phyloP scores from a whole-genome alignment of 345 rosid species.

The Psidium friedrichsthalianum region DNA sequence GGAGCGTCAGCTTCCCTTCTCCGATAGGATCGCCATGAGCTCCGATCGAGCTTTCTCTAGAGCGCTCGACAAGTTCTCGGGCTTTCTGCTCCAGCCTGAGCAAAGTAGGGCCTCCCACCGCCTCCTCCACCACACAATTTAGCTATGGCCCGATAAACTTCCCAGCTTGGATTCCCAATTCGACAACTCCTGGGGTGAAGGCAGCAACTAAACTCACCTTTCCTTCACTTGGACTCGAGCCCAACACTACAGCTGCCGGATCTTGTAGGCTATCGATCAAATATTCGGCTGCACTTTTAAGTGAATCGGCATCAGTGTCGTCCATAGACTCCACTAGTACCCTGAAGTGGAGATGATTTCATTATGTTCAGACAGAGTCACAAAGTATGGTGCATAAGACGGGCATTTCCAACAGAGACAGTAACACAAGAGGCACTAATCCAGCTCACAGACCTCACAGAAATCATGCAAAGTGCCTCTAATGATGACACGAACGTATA shows the following conservation, averaged over 20 bases:
- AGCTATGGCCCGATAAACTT: conserved; percentile 73
- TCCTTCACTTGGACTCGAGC: conserved; percentile 76
- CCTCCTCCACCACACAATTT: conserved; percentile 93
- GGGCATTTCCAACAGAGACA: background rate
- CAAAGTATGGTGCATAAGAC: background rate
- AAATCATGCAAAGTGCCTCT: background rate
- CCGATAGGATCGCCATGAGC: conserved; percentile 39
- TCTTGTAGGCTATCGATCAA: conserved; percentile 55
- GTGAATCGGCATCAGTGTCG: conserved; percentile 71
- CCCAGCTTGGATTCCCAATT: conserved; percentile 80
- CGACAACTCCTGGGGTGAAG: conserved; percentile 58
- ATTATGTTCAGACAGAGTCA: background rate
- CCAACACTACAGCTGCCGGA: conserved; percentile 72
- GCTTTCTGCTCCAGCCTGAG: conserved; percentile 93
- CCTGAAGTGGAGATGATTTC: conserved; percentile 20
- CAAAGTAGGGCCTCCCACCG: conserved; percentile 86
- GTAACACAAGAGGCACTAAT: background rate
- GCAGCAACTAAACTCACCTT: conserved; percentile 94
- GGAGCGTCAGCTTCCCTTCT: conserved; percentile 25
- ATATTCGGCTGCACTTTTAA: conserved; percentile 77
- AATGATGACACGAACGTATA: background rate
- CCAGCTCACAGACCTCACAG: background rate
- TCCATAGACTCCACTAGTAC: conserved; percentile 80
- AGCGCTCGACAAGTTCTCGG: conserved; percentile 57
- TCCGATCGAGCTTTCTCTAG: conserved; percentile 67